phyloP scores from a whole-genome alignment of 768 basidiomycete species.

The Podaxis rugospora region DNA sequence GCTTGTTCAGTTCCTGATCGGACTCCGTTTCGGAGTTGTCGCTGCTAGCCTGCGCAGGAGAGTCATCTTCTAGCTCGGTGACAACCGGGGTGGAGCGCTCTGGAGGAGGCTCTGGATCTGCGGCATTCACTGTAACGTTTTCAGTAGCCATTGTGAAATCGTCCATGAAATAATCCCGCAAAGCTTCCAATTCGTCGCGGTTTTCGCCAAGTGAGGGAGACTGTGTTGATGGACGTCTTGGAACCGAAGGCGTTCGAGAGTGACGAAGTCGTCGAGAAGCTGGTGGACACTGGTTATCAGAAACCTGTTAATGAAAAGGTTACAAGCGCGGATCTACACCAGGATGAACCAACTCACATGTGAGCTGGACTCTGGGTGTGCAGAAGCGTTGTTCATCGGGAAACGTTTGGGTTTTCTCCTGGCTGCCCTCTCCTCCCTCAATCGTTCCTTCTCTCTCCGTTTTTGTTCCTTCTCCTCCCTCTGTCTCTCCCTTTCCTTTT shows the following conservation, averaged over 20 bases:
- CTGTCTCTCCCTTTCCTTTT: background rate
- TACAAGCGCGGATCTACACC: background rate
- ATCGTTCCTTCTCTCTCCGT: constrained; percentile 1
- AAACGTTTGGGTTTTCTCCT: background rate
- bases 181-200: background rate
- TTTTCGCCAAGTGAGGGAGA: background rate
- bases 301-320: background rate
- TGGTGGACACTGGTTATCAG: background rate
- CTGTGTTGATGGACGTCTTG: background rate
- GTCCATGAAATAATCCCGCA: constrained; percentile 10
- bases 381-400: background rate
- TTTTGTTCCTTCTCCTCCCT: background rate
- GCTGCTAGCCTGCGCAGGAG: background rate
- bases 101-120: constrained; percentile 1
- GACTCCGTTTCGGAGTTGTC: background rate
- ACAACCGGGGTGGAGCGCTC: background rate
- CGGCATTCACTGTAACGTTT: background rate
- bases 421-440: constrained; percentile 1
- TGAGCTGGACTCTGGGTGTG: background rate
- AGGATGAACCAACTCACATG: background rate
- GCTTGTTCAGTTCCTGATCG: background rate
- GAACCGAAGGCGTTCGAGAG: background rate
- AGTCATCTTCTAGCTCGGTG: background rate
- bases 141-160: background rate
- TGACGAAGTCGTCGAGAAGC: background rate